A percentile compares a stretch with the other conserved stretches of the same genome.
Conservation (phyloP, 805 yeast species). For the Yarrowia sp. region DNA sequence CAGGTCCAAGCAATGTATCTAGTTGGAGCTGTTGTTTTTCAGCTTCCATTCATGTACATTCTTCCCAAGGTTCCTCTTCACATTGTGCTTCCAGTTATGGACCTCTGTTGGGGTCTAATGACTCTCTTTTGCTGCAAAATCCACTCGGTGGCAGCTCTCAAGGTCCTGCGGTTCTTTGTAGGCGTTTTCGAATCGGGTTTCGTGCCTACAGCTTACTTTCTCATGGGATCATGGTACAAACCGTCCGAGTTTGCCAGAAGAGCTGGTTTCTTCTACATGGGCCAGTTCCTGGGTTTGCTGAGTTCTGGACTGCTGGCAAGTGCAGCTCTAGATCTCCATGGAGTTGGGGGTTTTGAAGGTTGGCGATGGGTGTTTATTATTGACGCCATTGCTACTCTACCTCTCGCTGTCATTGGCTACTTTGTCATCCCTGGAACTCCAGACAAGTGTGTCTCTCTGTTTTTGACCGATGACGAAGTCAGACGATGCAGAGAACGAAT, state of each 20-base stretch:
- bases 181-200: constrained; percentile 72
- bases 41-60: constrained; percentile 64
- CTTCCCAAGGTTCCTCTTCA: constrained; percentile 63
- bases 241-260: constrained; percentile 64
- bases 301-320: constrained; percentile 68
- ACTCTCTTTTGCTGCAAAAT: constrained; percentile 63
- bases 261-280: constrained; percentile 64
- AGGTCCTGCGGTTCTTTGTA: constrained; percentile 67
- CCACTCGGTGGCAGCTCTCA: constrained; percentile 57
- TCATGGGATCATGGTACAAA: constrained; percentile 61
- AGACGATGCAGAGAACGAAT: constrained; percentile 57
- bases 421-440: constrained; percentile 59
- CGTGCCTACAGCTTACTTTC: constrained; percentile 55
- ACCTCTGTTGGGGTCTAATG: constrained; percentile 69
- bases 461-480: constrained; percentile 62
- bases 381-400: constrained; percentile 64
- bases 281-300: constrained; percentile 65
- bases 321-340: constrained; percentile 56
- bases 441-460: constrained; percentile 53
- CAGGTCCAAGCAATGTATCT: constrained; percentile 63
- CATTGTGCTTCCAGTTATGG: constrained; percentile 60
- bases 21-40: constrained; percentile 66
- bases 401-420: constrained; percentile 61
- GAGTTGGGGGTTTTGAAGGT: constrained; percentile 60
- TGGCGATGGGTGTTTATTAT: constrained; percentile 78